Percentiles rank a stretch among this genome's conserved stretches.
Conservation (phyloP, 306 rosid species). For the Cicer bijugum region DNA sequence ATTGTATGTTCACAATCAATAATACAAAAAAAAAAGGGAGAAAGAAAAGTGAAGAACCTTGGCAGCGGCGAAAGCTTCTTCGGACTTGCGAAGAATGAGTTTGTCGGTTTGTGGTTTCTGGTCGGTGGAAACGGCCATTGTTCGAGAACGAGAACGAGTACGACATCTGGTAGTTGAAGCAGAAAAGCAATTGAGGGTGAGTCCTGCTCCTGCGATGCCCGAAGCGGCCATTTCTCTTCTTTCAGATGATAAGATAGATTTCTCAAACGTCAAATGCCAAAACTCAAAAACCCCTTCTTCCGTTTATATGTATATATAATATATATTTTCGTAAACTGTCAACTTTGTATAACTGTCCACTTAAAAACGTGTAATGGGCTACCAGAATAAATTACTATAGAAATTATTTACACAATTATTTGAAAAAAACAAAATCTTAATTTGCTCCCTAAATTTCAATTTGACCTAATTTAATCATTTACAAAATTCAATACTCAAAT, state of each 20-base stretch:
- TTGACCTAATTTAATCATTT: too few species aligned
- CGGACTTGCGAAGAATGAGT: constrained; percentile 75
- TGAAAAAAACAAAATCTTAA: too few species aligned
- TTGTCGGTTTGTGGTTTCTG: constrained; percentile 58
- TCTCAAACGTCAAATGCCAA: neutral
- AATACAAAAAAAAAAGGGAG: too few species aligned
- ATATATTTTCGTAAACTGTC: too few species aligned
- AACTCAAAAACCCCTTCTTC: too few species aligned
- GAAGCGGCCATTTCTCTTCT: constrained; percentile 39
- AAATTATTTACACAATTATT: too few species aligned
- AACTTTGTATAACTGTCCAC: too few species aligned
- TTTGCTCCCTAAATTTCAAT: too few species aligned
- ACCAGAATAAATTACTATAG: too few species aligned
- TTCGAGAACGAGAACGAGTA: constrained; percentile 44
- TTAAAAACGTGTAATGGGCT: too few species aligned
- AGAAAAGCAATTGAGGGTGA: constrained; percentile 45
- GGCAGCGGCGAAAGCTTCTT: constrained; percentile 88
- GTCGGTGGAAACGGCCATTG: constrained; percentile 79
- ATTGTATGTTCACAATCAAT: neutral
- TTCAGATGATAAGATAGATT: neutral
- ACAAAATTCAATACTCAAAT: too few species aligned
- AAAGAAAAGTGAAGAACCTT: constrained; percentile 47
- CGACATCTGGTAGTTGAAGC: constrained; percentile 2
- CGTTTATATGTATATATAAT: too few species aligned
- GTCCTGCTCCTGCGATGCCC: constrained; percentile 37